Evolutionary conservation across 805 yeast genomes (phyloP).

Genomic region (Dipodascopsis tothii): DNA sequence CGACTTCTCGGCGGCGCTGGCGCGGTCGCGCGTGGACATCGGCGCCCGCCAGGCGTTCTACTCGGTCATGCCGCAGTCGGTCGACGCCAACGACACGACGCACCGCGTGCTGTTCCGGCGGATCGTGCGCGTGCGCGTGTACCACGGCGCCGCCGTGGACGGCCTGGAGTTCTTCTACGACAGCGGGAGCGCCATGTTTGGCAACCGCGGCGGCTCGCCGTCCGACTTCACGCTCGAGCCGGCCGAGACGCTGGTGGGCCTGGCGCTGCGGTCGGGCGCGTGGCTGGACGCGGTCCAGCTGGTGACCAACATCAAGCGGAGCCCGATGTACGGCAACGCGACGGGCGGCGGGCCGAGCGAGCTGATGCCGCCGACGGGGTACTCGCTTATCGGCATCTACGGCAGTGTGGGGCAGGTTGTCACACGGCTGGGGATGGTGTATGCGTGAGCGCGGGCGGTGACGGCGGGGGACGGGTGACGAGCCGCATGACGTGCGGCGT

Average conservation of each 20-base stretch:
- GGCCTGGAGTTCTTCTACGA: constrained; percentile 55
- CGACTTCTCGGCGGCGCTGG: constrained; percentile 38
- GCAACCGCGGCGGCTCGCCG: constrained; percentile 35
- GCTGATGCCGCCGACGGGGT: constrained; percentile 59
- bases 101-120: constrained; percentile 14
- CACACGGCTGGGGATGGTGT: neutral
- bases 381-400: constrained; percentile 56
- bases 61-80: constrained; percentile 14
- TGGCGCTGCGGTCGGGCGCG: constrained; percentile 64
- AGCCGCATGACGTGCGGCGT: too few species aligned
- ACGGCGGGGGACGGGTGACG: too few species aligned
- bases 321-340: constrained; percentile 55
- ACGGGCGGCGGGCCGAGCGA: constrained; percentile 59
- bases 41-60: constrained; percentile 7
- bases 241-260: constrained; percentile 55
- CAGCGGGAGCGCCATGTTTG: constrained; percentile 29
- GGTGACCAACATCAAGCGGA: constrained; percentile 38
- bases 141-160: constrained; percentile 72
- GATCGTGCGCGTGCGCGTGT: constrained; percentile 52
- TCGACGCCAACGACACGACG: neutral
- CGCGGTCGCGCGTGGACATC: constrained; percentile 3
- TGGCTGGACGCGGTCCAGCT: constrained; percentile 89
- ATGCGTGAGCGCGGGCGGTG: too few species aligned
- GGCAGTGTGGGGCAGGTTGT: constrained; percentile 47
- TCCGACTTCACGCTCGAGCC: constrained; percentile 48